Evolutionary conservation across 2,329 filamentous ascomycete genomes (phyloP).

Genomic region (Botrytis pseudocinerea): DNA sequence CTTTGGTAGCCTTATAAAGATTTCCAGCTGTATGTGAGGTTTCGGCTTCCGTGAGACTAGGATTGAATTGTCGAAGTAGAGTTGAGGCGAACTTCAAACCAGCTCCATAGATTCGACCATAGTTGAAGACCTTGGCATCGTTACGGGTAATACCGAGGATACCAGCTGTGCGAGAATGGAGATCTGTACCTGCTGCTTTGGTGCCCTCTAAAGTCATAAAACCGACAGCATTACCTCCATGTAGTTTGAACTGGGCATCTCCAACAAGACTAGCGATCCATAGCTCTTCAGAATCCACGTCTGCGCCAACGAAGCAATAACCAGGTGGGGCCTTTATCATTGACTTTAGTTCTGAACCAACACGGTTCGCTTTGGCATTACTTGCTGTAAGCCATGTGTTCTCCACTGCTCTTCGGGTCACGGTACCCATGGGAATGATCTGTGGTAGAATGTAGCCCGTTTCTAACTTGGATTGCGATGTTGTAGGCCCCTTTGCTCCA

Average conservation of each 20-base stretch:
- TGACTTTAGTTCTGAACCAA: slow-evolving; percentile 94
- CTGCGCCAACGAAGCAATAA: slow-evolving; percentile 92
- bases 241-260: slow-evolving; percentile 90
- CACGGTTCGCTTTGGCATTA: slow-evolving; percentile 93
- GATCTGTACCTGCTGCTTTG: slow-evolving; percentile 88
- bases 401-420: slow-evolving; percentile 90
- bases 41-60: slow-evolving; percentile 74
- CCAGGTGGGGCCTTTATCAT: slow-evolving; percentile 92
- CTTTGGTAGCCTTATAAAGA: slow-evolving; percentile 88
- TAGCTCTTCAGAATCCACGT: slow-evolving; percentile 95
- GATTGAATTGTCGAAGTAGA: slow-evolving; percentile 90
- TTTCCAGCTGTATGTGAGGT: slow-evolving; percentile 74
- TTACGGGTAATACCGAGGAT: slow-evolving; percentile 95
- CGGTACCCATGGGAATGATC: slow-evolving; percentile 96
- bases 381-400: slow-evolving; percentile 98
- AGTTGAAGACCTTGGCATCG: slow-evolving; percentile 97
- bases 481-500: slow-evolving; percentile 37
- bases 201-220: slow-evolving; percentile 99
- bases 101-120: slow-evolving; percentile 97
- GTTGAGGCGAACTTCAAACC: slow-evolving; percentile 91
- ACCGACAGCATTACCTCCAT: slow-evolving; percentile 94
- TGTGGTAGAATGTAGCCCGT: slow-evolving; percentile 91
- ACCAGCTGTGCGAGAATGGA: slow-evolving; percentile 88
- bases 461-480: slow-evolving; percentile 30
- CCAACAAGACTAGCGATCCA: slow-evolving; percentile 97